phyloP scores from a whole-genome alignment of 495 filamentous ascomycete species.

The Aspergillus cavernicola region DNA sequence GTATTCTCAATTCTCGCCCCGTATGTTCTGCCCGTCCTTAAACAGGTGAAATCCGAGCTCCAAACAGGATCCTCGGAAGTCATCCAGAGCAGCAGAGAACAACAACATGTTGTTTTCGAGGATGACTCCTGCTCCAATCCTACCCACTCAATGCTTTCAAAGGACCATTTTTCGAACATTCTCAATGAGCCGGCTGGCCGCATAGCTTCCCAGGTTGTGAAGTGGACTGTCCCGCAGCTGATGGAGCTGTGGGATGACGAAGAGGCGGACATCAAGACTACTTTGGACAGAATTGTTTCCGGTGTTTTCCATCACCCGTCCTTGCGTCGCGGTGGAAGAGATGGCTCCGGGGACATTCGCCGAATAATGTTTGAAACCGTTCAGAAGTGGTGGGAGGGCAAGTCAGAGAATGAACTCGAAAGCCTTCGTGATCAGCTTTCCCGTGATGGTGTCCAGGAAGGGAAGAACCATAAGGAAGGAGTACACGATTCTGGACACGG shows the following conservation, averaged over 20 bases:
- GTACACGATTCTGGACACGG: conserved; percentile 83
- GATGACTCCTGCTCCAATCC: conserved; percentile 72
- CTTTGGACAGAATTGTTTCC: conserved; percentile 68
- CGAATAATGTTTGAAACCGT: conserved; percentile 73
- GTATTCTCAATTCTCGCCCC: conserved; percentile 84
- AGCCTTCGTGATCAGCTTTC: conserved; percentile 68
- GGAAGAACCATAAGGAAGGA: conserved; percentile 79
- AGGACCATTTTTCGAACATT: conserved; percentile 86
- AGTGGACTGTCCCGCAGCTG: conserved; percentile 80
- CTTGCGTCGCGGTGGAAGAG: conserved; percentile 61
- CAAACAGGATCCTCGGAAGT: conserved; percentile 80
- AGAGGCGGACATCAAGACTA: conserved; percentile 57
- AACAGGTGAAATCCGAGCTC: conserved; percentile 79
- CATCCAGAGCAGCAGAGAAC: conserved; percentile 71
- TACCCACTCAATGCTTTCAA: conserved; percentile 93
- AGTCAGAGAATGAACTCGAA: conserved; percentile 56
- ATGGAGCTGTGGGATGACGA: conserved; percentile 85
- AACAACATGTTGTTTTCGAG: conserved; percentile 82
- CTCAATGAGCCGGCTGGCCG: conserved; percentile 87
- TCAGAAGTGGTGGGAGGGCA: conserved; percentile 72
- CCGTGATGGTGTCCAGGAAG: conserved; percentile 68
- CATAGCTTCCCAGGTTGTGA: conserved; percentile 69
- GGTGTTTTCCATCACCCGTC: conserved; percentile 89
- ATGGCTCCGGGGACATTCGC: conserved; percentile 71
- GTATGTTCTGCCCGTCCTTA: conserved; percentile 78